phyloP scores from a whole-genome alignment of 169 alveolate species.

The Plasmodium vinckei region DNA sequence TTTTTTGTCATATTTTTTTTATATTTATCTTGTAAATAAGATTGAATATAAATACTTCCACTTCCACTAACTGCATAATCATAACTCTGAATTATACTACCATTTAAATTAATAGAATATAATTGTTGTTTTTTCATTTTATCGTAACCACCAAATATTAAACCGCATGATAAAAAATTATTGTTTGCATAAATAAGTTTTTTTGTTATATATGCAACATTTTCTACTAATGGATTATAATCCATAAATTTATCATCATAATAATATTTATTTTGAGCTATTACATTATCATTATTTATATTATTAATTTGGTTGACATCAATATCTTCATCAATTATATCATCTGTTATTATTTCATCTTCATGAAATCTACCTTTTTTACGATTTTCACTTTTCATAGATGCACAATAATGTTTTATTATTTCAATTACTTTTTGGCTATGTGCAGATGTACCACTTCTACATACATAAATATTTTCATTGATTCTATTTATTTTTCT shows the following conservation, averaged over 20 bases:
- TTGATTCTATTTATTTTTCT: slow-evolving; percentile 91
- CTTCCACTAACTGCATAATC: slow-evolving; percentile 93
- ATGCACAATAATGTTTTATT: slow-evolving; percentile 86
- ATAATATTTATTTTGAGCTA: slow-evolving; percentile 66
- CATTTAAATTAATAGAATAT: slow-evolving; percentile 92
- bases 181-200: slow-evolving; percentile 88
- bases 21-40: slow-evolving; percentile 90
- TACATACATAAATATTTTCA: slow-evolving; percentile 91
- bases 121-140: slow-evolving; percentile 87
- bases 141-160: slow-evolving; percentile 94
- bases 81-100: slow-evolving; percentile 86
- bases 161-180: slow-evolving; percentile 89
- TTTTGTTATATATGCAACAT: slow-evolving; percentile 87
- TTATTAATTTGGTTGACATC: slow-evolving; percentile 24
- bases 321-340: slow-evolving; percentile 71
- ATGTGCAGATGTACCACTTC: slow-evolving; percentile 97
- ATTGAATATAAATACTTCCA: slow-evolving; percentile 93
- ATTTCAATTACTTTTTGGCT: slow-evolving; percentile 91
- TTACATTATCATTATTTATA: slow-evolving; percentile 7
- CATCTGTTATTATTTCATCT: slow-evolving; percentile 81
- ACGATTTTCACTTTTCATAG: slow-evolving; percentile 89
- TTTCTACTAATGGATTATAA: slow-evolving; percentile 80
- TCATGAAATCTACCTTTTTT: slow-evolving; percentile 81
- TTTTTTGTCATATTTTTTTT: slow-evolving; percentile 89
- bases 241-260: slow-evolving; percentile 71